Evolutionary conservation across 257 asterid species (phyloP).

Genomic region (Haberlea rhodopensis): DNA sequence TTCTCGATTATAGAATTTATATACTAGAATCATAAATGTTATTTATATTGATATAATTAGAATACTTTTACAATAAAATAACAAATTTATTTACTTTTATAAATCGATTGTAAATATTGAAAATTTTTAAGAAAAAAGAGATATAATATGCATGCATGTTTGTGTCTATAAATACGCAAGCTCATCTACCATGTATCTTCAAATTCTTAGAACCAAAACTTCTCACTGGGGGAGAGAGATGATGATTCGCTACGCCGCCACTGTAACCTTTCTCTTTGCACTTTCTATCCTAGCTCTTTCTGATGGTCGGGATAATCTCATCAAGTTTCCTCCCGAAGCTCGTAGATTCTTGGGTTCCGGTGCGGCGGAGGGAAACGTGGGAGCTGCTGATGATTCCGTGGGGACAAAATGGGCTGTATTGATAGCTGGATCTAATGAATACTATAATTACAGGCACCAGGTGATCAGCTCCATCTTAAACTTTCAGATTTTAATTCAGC

Average conservation of each 20-base stretch:
- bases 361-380: slow-evolving; percentile 31
- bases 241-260: slow-evolving; percentile 46
- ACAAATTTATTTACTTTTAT: too few relatives aligned
- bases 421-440: slow-evolving; percentile 28
- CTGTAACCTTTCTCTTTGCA: slow-evolving; percentile 41
- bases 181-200: neutral
- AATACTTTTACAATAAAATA: too few relatives aligned
- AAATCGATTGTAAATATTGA: too few relatives aligned
- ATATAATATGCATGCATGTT: neutral
- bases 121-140: too few relatives aligned
- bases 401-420: slow-evolving; percentile 31
- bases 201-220: neutral
- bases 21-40: too few relatives aligned
- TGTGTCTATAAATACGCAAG: neutral
- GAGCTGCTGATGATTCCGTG: slow-evolving; percentile 47
- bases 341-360: slow-evolving; percentile 40
- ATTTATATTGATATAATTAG: too few relatives aligned
- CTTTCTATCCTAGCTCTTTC: slow-evolving; percentile 50
- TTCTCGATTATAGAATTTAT: too few relatives aligned
- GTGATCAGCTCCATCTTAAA: neutral
- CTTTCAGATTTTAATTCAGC: too few relatives aligned
- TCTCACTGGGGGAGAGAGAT: slow-evolving; percentile 14
- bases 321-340: slow-evolving; percentile 63
- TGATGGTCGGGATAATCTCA: slow-evolving; percentile 48
- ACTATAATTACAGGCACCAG: slow-evolving; percentile 32